Evolutionary conservation across 2,329 filamentous ascomycete genomes (phyloP), one percentile per base, ranked within the genome.

Genomic region (Ceratocystis cubensis): DNA sequence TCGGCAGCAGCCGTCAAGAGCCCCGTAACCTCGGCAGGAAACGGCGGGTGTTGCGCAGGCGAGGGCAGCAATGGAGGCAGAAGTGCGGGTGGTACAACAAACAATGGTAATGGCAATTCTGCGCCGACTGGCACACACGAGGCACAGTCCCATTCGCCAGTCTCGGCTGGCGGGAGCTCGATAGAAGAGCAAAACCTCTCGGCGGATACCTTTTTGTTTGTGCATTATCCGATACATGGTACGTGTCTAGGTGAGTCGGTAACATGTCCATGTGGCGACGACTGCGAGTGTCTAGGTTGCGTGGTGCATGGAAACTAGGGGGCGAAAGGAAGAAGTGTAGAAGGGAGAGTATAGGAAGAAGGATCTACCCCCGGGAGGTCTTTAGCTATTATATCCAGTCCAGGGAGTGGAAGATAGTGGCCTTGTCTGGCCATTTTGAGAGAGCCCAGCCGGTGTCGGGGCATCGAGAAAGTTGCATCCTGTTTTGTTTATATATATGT

Each of bases 281-380:
- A 83, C 69, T 85, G 83, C 67, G 75, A 80, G 68, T 85, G 83
- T 69, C 73, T 84, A 1, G 82, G 82, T 3, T 85, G 83, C 69
- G 76, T 78, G 63, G 81, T 84, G 63, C 82, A 85, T 46, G 68
- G 69, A 10, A 68, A 68, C 33, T 59, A 63, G n/a, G 17, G 10
- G 48, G n/a, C 57, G 37, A 28, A 28, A 57, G 33, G n/a, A 6
- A 46, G 33, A 37, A 37, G 33, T 28, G 28, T 5, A 28, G 28
- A 28, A 28, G 33, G 33, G 8, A 37, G 33, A 37, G 33, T 37
- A 37, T 37, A 37, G 33, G 33, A 37, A 37, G 33, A 37, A 37
- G 33, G 33, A 37, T 13, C 8, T 10, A 37, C 33, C 33, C 33
- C 33, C 33, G 8, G 10, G 33, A 3, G 8, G 33, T 10, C 33